Evolutionary conservation across 768 basidiomycete species (phyloP).

Genomic region (Kondoa subrosea): DNA sequence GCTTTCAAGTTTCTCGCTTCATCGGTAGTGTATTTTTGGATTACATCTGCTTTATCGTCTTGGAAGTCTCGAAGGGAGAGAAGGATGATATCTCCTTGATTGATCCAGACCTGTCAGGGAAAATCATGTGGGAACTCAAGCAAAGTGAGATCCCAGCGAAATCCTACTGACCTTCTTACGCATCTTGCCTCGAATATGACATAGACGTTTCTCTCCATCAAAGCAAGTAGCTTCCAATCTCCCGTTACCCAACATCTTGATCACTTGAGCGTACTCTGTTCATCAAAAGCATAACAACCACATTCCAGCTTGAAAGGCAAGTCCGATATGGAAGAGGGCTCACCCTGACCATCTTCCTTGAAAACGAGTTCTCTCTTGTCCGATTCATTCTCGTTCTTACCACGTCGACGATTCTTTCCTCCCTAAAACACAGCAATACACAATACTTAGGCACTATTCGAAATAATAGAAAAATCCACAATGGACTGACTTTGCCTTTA

Average conservation of each 20-base stretch:
- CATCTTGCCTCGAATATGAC: slow-evolving; percentile 98
- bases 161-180: slow-evolving; percentile 83
- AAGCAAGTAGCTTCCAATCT: slow-evolving; percentile 91
- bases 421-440: slow-evolving; percentile 61
- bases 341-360: slow-evolving; percentile 84
- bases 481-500: not conserved
- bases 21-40: slow-evolving; percentile 95
- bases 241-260: slow-evolving; percentile 97
- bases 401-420: slow-evolving; percentile 96
- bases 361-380: slow-evolving; percentile 98
- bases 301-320: not conserved
- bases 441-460: no score
- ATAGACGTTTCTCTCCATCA: slow-evolving; percentile 92
- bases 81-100: slow-evolving; percentile 89
- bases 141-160: not conserved
- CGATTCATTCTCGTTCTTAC: slow-evolving; percentile 99
- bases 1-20: slow-evolving; percentile 68
- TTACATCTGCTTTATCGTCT: slow-evolving; percentile 97
- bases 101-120: slow-evolving; percentile 77
- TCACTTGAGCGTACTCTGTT: slow-evolving; percentile 90
- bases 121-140: not conserved
- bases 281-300: not conserved
- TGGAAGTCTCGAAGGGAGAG: slow-evolving; percentile 95
- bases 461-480: not conserved
- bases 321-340: slow-evolving; percentile 18